These are phyloP conservation scores for Gloeostereum incarnatum DNA, from an alignment of 768 basidiomycete genomes.

Conservation along the genomic window DNA sequence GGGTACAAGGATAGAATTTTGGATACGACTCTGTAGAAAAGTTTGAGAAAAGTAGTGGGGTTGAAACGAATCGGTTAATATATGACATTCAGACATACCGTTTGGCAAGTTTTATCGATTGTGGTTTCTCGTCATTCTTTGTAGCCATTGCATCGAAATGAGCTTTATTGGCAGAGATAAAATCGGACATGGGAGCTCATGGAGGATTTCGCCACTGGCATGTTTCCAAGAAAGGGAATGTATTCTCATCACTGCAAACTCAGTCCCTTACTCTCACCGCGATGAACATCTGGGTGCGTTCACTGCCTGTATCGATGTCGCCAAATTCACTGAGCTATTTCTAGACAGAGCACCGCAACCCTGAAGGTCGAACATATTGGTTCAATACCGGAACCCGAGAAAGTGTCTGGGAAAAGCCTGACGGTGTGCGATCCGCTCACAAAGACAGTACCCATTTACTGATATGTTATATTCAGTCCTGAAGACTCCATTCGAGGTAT, in stretches of 20 bases:
- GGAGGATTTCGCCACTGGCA: background rate
- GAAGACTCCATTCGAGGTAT: conserved; percentile 87
- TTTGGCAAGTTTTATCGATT: background rate
- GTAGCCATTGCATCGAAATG: background rate
- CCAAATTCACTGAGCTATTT: background rate
- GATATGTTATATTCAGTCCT: conserved; percentile 39
- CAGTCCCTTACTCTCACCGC: background rate
- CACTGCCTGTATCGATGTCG: no score
- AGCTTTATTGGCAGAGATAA: background rate
- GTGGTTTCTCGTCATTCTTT: background rate
- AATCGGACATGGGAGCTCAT: background rate
- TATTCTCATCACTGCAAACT: no score
- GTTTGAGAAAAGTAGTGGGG: no score
- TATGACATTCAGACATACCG: background rate
- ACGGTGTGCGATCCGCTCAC: conserved; percentile 43
- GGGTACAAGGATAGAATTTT: background rate
- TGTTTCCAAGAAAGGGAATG: background rate
- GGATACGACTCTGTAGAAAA: background rate
- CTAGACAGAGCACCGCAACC: conserved; percentile 90
- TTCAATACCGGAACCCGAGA: conserved; percentile 83
- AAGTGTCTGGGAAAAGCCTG: conserved; percentile 98
- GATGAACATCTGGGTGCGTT: background rate
- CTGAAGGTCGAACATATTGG: conserved; percentile 98
- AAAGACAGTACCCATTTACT: conserved; percentile 6
- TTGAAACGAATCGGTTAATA: background rate